Evolutionary conservation across 2,329 filamentous ascomycete species (phyloP).

Genomic region (Paraphoma chrysanthemicola): DNA sequence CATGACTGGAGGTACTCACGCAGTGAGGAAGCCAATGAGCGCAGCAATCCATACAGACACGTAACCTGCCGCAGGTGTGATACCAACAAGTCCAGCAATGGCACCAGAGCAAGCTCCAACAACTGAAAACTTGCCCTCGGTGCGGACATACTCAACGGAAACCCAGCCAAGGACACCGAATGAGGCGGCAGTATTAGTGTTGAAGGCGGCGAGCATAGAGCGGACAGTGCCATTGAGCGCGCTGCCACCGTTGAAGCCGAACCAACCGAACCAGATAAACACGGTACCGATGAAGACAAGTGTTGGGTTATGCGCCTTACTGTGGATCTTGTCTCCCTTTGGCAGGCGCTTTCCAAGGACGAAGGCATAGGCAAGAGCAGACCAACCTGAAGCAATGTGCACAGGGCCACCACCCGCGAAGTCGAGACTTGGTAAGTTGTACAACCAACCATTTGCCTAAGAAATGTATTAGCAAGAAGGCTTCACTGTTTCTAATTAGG

Average conservation of each 20-base stretch:
- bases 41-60: slow-evolving; percentile 62
- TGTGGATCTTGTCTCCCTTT: slow-evolving; percentile 56
- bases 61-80: slow-evolving; percentile 63
- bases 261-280: slow-evolving; percentile 71
- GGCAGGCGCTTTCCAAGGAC: slow-evolving; percentile 66
- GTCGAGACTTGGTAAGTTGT: slow-evolving; percentile 65
- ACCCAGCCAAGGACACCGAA: slow-evolving; percentile 64
- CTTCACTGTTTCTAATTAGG: background rate
- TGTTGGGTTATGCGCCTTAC: slow-evolving; percentile 68
- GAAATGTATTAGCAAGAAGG: background rate
- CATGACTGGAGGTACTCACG: background rate
- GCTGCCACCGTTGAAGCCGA: slow-evolving; percentile 65
- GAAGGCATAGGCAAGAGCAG: slow-evolving; percentile 69
- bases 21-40: slow-evolving; percentile 64
- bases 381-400: slow-evolving; percentile 68
- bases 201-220: slow-evolving; percentile 63
- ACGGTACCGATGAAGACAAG: slow-evolving; percentile 70
- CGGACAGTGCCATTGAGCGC: slow-evolving; percentile 57
- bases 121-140: slow-evolving; percentile 61
- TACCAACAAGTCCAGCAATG: slow-evolving; percentile 67
- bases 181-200: slow-evolving; percentile 64
- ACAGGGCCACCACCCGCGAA: slow-evolving; percentile 70
- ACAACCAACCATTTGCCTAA: slow-evolving; percentile 63
- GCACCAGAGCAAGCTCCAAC: slow-evolving; percentile 65
- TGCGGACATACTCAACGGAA: slow-evolving; percentile 59